Evolutionary conservation across 495 filamentous ascomycete genomes (phyloP), one percentile per base, ranked within the genome.

Genomic region (Aspergillus bridgeri): DNA sequence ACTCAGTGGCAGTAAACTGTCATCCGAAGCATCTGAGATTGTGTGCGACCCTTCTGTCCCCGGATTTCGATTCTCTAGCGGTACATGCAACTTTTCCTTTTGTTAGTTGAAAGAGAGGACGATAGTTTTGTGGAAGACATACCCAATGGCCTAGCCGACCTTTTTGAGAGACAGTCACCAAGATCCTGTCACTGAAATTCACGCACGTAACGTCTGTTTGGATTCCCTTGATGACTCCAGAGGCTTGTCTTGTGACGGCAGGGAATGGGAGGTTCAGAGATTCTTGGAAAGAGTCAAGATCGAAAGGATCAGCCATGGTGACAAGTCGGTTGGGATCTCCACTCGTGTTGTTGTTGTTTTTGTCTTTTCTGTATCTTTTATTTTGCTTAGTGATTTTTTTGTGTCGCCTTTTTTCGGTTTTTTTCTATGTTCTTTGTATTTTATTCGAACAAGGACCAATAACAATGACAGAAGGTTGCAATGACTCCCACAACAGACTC

Each of bases 131-230:
- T 51, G 44, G 45, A 51, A 19, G 24, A 76, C 76, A 59, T 68
- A 96, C 92, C 94, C 94, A 98, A 76, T 98, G 94, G 8, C 89
- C 88, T 38, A 97, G 75, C 60, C 89, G 82, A 43, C 93, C 94
- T 57, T 83, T 81, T 70, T 96, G 93, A 3, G 89, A 89, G 57
- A 98, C 82, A 0, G 91, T 96, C 45, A 98, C 73, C 66, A 98
- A 76, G 68, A 98, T 95, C 70, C 90, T 96, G 78, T 98, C 94
- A 11, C 87, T 84, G 75, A 98, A 97, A 62, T 75, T 82, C 38
- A 89, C 73, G 6, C 75, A 79, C 50, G 82, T 85, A 47, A 89
- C 85, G 62, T 90, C 85, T 4, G 94, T 98, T 17, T 78, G 70
- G 43, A 87, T 71, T 9, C 85, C 86, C 60, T 86, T 76, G 42